Conservation (phyloP, 2,329 filamentous ascomycete species). For the Aureobasidium sp. region DNA sequence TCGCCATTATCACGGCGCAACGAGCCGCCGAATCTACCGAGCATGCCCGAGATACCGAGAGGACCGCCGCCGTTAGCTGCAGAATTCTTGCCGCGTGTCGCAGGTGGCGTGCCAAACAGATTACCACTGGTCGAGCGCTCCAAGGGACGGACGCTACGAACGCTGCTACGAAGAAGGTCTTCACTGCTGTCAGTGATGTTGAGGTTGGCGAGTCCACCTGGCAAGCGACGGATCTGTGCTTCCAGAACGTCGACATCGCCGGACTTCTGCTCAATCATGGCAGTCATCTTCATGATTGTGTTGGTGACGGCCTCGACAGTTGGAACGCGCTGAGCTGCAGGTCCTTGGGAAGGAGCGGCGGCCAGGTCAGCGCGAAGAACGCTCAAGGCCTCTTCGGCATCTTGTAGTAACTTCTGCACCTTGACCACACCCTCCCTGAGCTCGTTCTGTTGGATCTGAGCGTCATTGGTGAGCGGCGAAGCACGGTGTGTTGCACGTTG, state of each 20-base stretch:
- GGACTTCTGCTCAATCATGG: constrained; percentile 83
- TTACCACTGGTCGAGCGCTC: constrained; percentile 21
- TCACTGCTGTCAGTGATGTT: constrained; percentile 23
- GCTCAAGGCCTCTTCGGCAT: constrained; percentile 72
- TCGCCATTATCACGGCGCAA: constrained; percentile 20
- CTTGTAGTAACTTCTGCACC: constrained; percentile 64
- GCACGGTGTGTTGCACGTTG: constrained; percentile 56
- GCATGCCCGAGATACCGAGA: constrained; percentile 30
- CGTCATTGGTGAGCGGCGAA: constrained; percentile 75
- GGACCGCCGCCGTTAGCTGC: constrained; percentile 24
- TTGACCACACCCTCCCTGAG: constrained; percentile 66
- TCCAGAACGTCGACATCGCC: constrained; percentile 88
- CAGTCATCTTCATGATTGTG: constrained; percentile 87
- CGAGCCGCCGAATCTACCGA: constrained; percentile 18
- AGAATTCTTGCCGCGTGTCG: constrained; percentile 20
- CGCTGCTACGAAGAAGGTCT: constrained; percentile 25
- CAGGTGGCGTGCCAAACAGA: constrained; percentile 31
- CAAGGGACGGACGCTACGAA: constrained; percentile 23
- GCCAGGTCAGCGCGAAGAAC: constrained; percentile 73
- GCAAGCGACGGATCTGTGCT: constrained; percentile 68
- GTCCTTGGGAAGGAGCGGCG: constrained; percentile 40
- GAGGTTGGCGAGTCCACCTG: constrained; percentile 24
- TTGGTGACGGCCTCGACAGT: constrained; percentile 88
- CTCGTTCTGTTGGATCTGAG: constrained; percentile 74
- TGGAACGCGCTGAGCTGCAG: constrained; percentile 49